Conservation (phyloP, 2,329 filamentous ascomycete species). For the Parascedosporium putredinis region DNA sequence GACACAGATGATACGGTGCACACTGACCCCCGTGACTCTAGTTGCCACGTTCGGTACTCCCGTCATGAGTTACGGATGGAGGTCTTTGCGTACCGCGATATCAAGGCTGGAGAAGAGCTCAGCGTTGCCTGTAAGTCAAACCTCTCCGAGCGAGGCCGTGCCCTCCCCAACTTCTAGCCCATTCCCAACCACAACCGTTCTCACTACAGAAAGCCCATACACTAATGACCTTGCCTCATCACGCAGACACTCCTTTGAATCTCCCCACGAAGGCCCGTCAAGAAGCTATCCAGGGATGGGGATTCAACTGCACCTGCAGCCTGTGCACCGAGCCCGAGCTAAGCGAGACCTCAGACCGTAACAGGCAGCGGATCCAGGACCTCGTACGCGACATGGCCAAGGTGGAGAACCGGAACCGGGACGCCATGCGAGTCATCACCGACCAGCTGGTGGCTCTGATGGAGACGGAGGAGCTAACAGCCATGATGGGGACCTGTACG, state of each 20-base stretch:
- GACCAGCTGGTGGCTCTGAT: constrained; percentile 16
- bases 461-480: constrained; percentile 16
- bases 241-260: constrained; percentile 7
- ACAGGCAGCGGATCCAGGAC: constrained; percentile 16
- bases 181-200: too few species aligned
- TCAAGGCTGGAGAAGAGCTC: constrained; percentile 20
- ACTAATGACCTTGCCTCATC: background rate
- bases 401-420: constrained; percentile 14
- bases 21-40: background rate
- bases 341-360: constrained; percentile 18
- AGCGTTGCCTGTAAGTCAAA: constrained; percentile 17
- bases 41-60: constrained; percentile 16
- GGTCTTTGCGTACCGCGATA: constrained; percentile 16
- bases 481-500: constrained; percentile 18
- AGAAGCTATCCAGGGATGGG: constrained; percentile 16
- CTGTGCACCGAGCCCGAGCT: constrained; percentile 17
- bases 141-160: background rate
- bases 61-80: constrained; percentile 15
- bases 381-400: constrained; percentile 16
- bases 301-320: constrained; percentile 20
- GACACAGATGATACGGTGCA: background rate
- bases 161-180: too few species aligned
- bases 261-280: constrained; percentile 16
- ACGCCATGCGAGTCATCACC: constrained; percentile 15
- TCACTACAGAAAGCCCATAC: too few species aligned